Conservation (phyloP, 306 rosid species). For the Cicer chorassanicum region DNA sequence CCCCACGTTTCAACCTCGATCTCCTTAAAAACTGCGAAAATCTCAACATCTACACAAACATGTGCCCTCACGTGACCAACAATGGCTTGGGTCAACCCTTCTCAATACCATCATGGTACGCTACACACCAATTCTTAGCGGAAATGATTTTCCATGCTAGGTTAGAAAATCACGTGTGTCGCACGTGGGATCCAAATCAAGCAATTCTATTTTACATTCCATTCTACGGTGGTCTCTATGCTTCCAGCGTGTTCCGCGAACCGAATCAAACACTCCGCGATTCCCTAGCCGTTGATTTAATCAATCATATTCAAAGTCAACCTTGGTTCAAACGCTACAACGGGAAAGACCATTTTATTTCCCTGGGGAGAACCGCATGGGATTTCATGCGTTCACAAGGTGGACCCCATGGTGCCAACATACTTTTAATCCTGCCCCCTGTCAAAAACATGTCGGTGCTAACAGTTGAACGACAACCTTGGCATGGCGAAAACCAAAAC, state of each 20-base stretch:
- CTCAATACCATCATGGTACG: constrained; percentile 58
- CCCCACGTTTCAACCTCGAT: constrained; percentile 65
- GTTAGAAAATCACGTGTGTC: constrained; percentile 77
- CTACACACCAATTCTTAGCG: constrained; percentile 82
- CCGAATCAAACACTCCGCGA: constrained; percentile 61
- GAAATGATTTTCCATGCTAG: constrained; percentile 89
- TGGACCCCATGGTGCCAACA: constrained; percentile 72
- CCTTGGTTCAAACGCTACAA: constrained; percentile 47
- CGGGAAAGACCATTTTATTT: constrained; percentile 74
- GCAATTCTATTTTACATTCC: constrained; percentile 79
- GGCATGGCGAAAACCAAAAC: constrained; percentile 66
- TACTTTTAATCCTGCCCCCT: constrained; percentile 61
- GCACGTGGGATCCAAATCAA: constrained; percentile 61
- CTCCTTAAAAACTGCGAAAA: constrained; percentile 62
- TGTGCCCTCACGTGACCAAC: constrained; percentile 85
- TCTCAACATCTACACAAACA: constrained; percentile 78
- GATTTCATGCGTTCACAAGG: constrained; percentile 67
- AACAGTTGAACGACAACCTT: constrained; percentile 79
- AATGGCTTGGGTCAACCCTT: constrained; percentile 73
- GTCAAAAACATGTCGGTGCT: constrained; percentile 88
- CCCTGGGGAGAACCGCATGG: constrained; percentile 85
- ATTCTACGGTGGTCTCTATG: constrained; percentile 85
- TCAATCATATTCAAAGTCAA: constrained; percentile 44
- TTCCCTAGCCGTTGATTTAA: constrained; percentile 53
- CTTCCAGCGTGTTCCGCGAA: constrained; percentile 70